Evolutionary conservation across 352 stramenopile species (phyloP).

Genomic region (Pythium dissimile): DNA sequence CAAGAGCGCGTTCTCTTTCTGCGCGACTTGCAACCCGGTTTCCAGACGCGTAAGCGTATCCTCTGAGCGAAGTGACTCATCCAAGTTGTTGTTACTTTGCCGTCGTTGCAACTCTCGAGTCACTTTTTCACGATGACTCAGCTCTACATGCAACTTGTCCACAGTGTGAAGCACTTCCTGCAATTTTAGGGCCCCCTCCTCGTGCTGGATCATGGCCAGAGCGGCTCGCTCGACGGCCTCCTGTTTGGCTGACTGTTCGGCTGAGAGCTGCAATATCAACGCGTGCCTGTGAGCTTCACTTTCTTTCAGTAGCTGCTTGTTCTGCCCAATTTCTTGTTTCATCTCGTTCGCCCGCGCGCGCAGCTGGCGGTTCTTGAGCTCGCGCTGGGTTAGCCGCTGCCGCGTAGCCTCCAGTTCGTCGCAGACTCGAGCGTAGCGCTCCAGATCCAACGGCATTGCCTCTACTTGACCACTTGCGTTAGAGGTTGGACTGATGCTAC

Average conservation of each 20-base stretch:
- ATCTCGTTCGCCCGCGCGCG: slow-evolving; percentile 25
- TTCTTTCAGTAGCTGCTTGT: neutral
- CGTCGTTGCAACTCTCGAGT: neutral
- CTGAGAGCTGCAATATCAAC: slow-evolving; percentile 18
- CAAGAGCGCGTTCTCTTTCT: slow-evolving; percentile 4
- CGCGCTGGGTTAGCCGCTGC: slow-evolving; percentile 25
- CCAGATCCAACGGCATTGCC: slow-evolving; percentile 29
- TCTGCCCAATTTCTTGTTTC: slow-evolving; percentile 10
- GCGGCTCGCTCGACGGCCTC: slow-evolving; percentile 44
- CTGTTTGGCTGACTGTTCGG: slow-evolving; percentile 21
- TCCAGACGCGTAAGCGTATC: slow-evolving; percentile 2
- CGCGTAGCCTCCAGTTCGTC: slow-evolving; percentile 34
- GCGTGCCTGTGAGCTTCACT: slow-evolving; percentile 12
- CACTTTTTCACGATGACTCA: neutral
- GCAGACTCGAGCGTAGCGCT: slow-evolving; percentile 43
- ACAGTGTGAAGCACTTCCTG: slow-evolving; percentile 8
- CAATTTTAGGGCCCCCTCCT: slow-evolving; percentile 2
- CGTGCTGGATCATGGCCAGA: slow-evolving; percentile 28
- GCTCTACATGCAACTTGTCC: slow-evolving; percentile 5
- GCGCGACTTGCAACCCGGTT: slow-evolving; percentile 4
- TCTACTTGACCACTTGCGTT: slow-evolving; percentile 4
- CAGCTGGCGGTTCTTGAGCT: slow-evolving; percentile 33
- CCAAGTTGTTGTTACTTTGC: neutral
- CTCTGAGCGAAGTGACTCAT: too few species aligned
- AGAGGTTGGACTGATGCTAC: slow-evolving; percentile 10